phyloP scores from a whole-genome alignment of 495 filamentous ascomycete genomes.

The Penicillium coffeae region DNA sequence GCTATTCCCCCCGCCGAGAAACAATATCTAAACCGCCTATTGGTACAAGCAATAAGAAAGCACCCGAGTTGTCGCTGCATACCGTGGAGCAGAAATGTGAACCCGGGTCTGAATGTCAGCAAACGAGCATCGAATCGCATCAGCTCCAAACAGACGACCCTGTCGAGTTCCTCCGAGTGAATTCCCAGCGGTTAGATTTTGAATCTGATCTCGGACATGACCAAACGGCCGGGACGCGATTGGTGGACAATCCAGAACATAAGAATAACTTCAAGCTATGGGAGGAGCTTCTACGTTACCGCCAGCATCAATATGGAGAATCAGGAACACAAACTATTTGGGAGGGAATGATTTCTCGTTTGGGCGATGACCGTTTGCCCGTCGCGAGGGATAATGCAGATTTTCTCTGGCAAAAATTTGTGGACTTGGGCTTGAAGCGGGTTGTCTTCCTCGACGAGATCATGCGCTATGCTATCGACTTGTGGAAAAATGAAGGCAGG shows the following conservation, averaged over 20 bases:
- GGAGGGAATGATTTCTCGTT: constrained; percentile 50
- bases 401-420: constrained; percentile 54
- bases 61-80: constrained; percentile 28
- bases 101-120: background rate
- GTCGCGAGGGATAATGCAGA: constrained; percentile 44
- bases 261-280: constrained; percentile 56
- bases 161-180: constrained; percentile 17
- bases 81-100: constrained; percentile 19
- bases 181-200: constrained; percentile 37
- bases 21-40: background rate
- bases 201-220: constrained; percentile 51
- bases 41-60: constrained; percentile 9
- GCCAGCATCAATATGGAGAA: constrained; percentile 56
- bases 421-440: constrained; percentile 46
- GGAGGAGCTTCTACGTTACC: constrained; percentile 59
- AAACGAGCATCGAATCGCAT: background rate
- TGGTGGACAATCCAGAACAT: constrained; percentile 53
- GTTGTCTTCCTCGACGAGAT: constrained; percentile 47
- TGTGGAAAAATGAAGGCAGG: constrained; percentile 41
- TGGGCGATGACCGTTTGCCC: constrained; percentile 43
- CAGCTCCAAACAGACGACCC: background rate
- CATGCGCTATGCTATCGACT: constrained; percentile 50
- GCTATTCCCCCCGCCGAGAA: background rate
- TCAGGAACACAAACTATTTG: constrained; percentile 60
- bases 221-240: constrained; percentile 30